Evolutionary conservation across 148 eudicot genomes (phyloP).

Genomic region (Fallopia convolvulus): DNA sequence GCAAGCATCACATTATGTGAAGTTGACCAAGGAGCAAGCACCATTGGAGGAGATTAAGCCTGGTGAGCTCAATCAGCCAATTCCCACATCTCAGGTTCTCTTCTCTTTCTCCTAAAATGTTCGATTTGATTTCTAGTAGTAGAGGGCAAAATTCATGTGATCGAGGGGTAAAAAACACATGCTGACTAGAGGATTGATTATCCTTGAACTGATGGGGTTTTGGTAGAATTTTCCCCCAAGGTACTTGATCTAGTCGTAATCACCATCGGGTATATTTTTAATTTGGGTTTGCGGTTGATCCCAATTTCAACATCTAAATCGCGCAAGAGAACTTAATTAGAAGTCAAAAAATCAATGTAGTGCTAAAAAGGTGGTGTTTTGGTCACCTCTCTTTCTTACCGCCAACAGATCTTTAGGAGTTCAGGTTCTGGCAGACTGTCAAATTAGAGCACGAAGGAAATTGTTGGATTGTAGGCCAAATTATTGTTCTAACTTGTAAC

Average conservation of each 20-base stretch:
- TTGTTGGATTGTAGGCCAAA: neutral
- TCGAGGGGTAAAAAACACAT: neutral
- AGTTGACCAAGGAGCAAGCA: slow-evolving; percentile 70
- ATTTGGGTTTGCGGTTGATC: neutral
- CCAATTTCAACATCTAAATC: neutral
- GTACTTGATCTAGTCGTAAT: neutral
- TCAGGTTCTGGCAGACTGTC: neutral
- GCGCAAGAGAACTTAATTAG: neutral
- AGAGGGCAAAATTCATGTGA: neutral
- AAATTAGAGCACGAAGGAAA: neutral
- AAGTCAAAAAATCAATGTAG: neutral
- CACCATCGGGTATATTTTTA: neutral
- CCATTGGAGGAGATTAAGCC: slow-evolving; percentile 57
- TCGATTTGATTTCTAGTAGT: neutral
- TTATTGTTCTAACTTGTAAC: neutral
- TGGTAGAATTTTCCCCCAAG: neutral
- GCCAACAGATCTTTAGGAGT: neutral
- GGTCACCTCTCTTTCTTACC: neutral
- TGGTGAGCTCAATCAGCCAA: slow-evolving; percentile 95
- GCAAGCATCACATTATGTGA: slow-evolving; percentile 57
- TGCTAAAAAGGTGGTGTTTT: neutral
- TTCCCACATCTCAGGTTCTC: slow-evolving; percentile 75
- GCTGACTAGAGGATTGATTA: neutral
- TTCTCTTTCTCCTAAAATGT: slow-evolving; percentile 13
- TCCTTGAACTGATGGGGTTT: neutral